Conservation (phyloP, 371 early-diverging fungal genomes). For the Rhizopus microsporus region DNA sequence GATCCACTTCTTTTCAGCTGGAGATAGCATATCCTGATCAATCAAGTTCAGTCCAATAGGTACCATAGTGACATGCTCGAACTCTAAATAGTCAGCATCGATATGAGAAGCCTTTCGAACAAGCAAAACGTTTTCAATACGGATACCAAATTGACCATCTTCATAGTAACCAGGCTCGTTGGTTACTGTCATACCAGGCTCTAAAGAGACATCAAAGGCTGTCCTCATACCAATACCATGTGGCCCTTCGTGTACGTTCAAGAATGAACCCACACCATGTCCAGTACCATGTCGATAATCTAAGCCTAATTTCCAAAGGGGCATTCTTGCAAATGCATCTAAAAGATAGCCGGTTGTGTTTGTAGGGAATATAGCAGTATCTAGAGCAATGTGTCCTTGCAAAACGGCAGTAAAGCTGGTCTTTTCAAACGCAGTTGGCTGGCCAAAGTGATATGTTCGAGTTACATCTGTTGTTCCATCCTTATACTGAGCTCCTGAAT, state of each 20-base stretch:
- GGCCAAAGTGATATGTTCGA: slow-evolving; percentile 93
- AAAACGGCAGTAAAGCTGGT: slow-evolving; percentile 95
- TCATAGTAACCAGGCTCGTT: slow-evolving; percentile 99
- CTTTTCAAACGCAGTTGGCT: slow-evolving; percentile 85
- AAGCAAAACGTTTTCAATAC: slow-evolving; percentile 93
- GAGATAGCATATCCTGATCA: slow-evolving; percentile 62
- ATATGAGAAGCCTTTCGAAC: slow-evolving; percentile 65
- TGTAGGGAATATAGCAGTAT: slow-evolving; percentile 80
- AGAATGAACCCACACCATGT: slow-evolving; percentile 99
- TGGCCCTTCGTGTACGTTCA: slow-evolving; percentile 99
- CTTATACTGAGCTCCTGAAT: slow-evolving; percentile 97
- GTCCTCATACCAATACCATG: slow-evolving; percentile 90
- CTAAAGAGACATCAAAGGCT: slow-evolving; percentile 67
- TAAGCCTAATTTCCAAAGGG: slow-evolving; percentile 90
- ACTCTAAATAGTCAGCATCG: slow-evolving; percentile 85
- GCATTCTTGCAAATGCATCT: slow-evolving; percentile 85
- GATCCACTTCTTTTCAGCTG: slow-evolving; percentile 81
- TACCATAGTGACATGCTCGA: slow-evolving; percentile 91
- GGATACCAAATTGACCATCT: slow-evolving; percentile 97
- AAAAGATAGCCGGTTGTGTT: slow-evolving; percentile 88
- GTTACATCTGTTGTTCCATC: slow-evolving; percentile 99
- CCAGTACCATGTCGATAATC: slow-evolving; percentile 99
- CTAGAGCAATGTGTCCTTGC: slow-evolving; percentile 95
- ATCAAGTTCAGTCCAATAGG: slow-evolving; percentile 84
- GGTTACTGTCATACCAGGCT: slow-evolving; percentile 87